Evolutionary conservation across 2,329 filamentous ascomycete genomes (phyloP).

Genomic region (Colletotrichum tamarilloi): DNA sequence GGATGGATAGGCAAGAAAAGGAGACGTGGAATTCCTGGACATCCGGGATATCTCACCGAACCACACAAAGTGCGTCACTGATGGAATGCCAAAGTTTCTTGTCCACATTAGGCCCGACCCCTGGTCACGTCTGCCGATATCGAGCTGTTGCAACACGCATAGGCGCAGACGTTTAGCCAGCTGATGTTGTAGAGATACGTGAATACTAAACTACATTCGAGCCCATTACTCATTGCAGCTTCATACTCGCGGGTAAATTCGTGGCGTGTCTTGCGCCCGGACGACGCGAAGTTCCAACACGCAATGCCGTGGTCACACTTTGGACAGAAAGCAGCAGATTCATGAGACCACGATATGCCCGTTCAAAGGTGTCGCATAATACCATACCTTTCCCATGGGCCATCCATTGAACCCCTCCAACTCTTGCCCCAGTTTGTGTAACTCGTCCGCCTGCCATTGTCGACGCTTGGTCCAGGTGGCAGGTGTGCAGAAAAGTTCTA

Average conservation of each 20-base stretch:
- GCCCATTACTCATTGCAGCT: not conserved
- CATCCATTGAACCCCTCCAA: not conserved
- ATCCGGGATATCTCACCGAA: conserved; percentile 14
- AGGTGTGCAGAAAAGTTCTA: conserved; percentile 5
- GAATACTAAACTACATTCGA: not conserved
- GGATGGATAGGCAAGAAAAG: not conserved
- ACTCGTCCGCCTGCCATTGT: not conserved
- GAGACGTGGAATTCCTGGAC: not conserved
- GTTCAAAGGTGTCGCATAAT: conserved; percentile 1
- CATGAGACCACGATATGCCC: conserved; percentile 7
- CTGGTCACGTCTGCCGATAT: conserved; percentile 7
- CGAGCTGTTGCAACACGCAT: not conserved
- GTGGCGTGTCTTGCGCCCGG: conserved; percentile 9
- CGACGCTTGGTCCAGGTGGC: conserved; percentile 10
- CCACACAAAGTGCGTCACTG: not conserved
- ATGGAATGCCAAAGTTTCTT: conserved; percentile 6
- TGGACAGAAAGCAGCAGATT: not conserved
- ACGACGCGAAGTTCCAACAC: conserved; percentile 5
- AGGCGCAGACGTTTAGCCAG: not conserved
- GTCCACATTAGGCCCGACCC: conserved; percentile 20
- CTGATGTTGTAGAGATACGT: not conserved
- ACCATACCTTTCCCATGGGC: not conserved
- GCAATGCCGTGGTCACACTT: not conserved
- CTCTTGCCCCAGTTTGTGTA: not conserved
- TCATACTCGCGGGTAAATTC: not conserved